phyloP scores from a whole-genome alignment of 371 early-diverging fungal species.

The Rhizopus sp. region DNA sequence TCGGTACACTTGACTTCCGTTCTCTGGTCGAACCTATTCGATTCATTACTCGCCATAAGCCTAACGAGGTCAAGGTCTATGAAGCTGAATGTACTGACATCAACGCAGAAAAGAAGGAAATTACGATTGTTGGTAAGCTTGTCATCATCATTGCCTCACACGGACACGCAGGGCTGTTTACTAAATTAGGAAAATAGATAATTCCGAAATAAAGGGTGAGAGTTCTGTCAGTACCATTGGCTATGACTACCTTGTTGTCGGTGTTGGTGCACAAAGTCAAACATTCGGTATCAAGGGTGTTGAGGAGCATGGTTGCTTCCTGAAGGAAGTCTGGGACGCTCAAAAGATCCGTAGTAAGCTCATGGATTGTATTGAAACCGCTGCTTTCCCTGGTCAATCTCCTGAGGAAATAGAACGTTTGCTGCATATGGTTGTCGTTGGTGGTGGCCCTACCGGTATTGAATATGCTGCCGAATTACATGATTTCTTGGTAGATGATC shows the following conservation, averaged over 20 bases:
- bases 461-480: conserved; percentile 95
- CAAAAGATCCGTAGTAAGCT: conserved; percentile 85
- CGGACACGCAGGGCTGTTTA: no score
- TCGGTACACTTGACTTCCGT: conserved; percentile 84
- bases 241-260: conserved; percentile 91
- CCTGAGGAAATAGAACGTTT: conserved; percentile 80
- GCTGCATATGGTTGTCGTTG: conserved; percentile 93
- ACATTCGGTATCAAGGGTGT: conserved; percentile 92
- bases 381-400: conserved; percentile 79
- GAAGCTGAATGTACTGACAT: conserved; percentile 89
- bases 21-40: conserved; percentile 89
- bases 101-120: conserved; percentile 72
- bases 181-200: conserved; percentile 49
- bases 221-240: conserved; percentile 60
- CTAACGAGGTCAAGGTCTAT: conserved; percentile 77
- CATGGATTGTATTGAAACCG: conserved; percentile 91
- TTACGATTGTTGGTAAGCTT: conserved; percentile 70
- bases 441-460: conserved; percentile 96
- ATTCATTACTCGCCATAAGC: conserved; percentile 87
- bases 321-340: conserved; percentile 91
- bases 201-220: conserved; percentile 72
- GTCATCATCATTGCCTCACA: not conserved
- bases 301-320: conserved; percentile 82
- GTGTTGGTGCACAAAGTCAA: conserved; percentile 87
- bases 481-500: conserved; percentile 88